Evolutionary conservation across 2,329 filamentous ascomycete genomes (phyloP).

Genomic region (Neonectria punicea): DNA sequence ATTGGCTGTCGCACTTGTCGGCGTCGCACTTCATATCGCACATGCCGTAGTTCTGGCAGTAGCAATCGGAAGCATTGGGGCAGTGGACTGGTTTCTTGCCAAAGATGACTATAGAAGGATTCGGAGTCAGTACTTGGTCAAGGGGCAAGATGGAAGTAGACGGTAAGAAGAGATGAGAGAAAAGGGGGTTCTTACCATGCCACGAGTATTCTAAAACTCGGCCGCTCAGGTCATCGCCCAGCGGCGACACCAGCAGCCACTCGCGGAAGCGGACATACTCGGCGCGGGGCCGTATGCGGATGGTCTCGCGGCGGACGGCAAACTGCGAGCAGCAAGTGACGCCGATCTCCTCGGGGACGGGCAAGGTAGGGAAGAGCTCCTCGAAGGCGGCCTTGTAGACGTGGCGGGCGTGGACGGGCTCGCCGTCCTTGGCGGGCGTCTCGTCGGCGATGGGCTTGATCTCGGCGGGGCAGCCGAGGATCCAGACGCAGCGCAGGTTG

Average conservation of each 20-base stretch:
- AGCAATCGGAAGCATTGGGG: constrained; percentile 69
- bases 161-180: constrained; percentile 39
- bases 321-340: constrained; percentile 75
- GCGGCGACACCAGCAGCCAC: constrained; percentile 67
- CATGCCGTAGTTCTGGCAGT: constrained; percentile 73
- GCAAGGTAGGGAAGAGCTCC: constrained; percentile 52
- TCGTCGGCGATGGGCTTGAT: constrained; percentile 54
- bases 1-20: constrained; percentile 65
- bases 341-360: constrained; percentile 61
- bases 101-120: constrained; percentile 62
- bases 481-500: constrained; percentile 69
- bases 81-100: constrained; percentile 68
- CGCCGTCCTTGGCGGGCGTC: constrained; percentile 46
- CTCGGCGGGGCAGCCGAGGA: constrained; percentile 64
- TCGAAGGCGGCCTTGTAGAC: constrained; percentile 56
- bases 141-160: neutral
- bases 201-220: constrained; percentile 73
- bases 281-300: constrained; percentile 57
- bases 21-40: constrained; percentile 59
- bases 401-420: constrained; percentile 52
- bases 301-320: constrained; percentile 64
- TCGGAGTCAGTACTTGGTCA: constrained; percentile 24
- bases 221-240: constrained; percentile 66
- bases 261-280: constrained; percentile 68
- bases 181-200: constrained; percentile 61